Evolutionary conservation across 1,284 basidiomycete genomes (phyloP).

Genomic region (Sporisorium sorghi): DNA sequence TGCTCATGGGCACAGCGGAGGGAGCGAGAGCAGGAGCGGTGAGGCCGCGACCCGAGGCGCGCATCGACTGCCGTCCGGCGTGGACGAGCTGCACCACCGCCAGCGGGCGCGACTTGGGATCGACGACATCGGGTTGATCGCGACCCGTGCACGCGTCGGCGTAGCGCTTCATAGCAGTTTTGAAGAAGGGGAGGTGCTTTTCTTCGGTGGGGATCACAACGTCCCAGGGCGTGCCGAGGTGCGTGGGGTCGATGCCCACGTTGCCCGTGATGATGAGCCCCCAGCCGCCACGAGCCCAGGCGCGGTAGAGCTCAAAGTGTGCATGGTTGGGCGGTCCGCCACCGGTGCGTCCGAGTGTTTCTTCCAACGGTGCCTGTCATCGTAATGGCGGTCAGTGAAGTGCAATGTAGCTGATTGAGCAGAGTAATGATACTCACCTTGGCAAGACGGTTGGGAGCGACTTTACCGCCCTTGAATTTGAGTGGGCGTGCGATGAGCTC

Average conservation of each 20-base stretch:
- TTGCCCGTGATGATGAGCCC: slow-evolving; percentile 91
- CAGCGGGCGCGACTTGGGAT: slow-evolving; percentile 66
- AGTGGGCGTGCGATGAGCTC: slow-evolving; percentile 71
- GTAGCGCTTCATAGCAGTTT: slow-evolving; percentile 53
- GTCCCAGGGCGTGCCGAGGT: slow-evolving; percentile 85
- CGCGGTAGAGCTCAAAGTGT: slow-evolving; percentile 78
- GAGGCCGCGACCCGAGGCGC: slow-evolving; percentile 76
- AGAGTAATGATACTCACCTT: slow-evolving; percentile 70
- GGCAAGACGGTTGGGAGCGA: slow-evolving; percentile 72
- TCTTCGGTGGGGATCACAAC: slow-evolving; percentile 74
- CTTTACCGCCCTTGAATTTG: slow-evolving; percentile 74
- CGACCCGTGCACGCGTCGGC: slow-evolving; percentile 55
- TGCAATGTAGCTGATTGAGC: background rate
- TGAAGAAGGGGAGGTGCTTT: slow-evolving; percentile 68
- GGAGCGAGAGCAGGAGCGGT: slow-evolving; percentile 79
- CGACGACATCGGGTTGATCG: slow-evolving; percentile 57
- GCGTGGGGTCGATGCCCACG: slow-evolving; percentile 78
- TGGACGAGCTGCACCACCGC: slow-evolving; percentile 84
- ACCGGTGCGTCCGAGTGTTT: slow-evolving; percentile 58
- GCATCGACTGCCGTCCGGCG: slow-evolving; percentile 84
- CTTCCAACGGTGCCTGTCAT: slow-evolving; percentile 61
- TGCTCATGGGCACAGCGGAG: slow-evolving; percentile 76
- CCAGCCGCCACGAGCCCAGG: slow-evolving; percentile 84
- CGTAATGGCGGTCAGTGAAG: background rate
- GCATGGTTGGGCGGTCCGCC: slow-evolving; percentile 63